Evolutionary conservation across 768 basidiomycete species (phyloP), one percentile per base, ranked within the genome.

Genomic region (Leucosporidium creatinivorum): DNA sequence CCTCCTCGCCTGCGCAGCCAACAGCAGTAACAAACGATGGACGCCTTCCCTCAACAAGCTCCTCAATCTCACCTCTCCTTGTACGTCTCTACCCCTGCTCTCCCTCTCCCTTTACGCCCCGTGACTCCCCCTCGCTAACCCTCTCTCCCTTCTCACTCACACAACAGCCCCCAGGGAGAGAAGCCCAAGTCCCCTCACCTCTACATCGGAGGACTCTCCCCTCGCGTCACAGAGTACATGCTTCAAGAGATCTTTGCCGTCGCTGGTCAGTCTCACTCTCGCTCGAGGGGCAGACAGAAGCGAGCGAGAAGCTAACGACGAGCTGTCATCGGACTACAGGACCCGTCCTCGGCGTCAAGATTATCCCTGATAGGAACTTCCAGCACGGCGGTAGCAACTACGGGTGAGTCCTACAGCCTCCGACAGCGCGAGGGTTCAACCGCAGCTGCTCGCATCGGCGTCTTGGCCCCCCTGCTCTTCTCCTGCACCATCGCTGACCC

Each of bases 311-410:
- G n/a, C 12, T 6, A 18, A 12, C 9, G 51, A 54, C 4, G 17
- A 48, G 28, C 50, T 25, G 25, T 28, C 31, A 44, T 25, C 9
- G 9, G 2, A 9, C 25, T 33, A 7, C 77, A 66, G 96, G 94
- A 55, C 89, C 92, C 68, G 96, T 98, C 70, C 91, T 94, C 80
- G 90, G 93, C 79, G 94, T 97, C 79, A 99, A 99, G 86, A 98
- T 99, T 79, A 98, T 99, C 79, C 94, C 94, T 36, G 96, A 99
- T 82, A 87, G 93, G 75, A 97, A 96, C 83, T 97, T 93, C 79
- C 93, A 97, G 80, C 96, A 99, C 77, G 96, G 93, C 65, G 96
- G 96, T 69, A 88, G 96, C 80, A 98, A 98, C 83, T 99, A 98
- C 77, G 96, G 96, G 75, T 99, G 93, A 80, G 72, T 54, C 19